Evolutionary conservation across 805 yeast genomes (phyloP).

Genomic region (Pichia paraexigua): DNA sequence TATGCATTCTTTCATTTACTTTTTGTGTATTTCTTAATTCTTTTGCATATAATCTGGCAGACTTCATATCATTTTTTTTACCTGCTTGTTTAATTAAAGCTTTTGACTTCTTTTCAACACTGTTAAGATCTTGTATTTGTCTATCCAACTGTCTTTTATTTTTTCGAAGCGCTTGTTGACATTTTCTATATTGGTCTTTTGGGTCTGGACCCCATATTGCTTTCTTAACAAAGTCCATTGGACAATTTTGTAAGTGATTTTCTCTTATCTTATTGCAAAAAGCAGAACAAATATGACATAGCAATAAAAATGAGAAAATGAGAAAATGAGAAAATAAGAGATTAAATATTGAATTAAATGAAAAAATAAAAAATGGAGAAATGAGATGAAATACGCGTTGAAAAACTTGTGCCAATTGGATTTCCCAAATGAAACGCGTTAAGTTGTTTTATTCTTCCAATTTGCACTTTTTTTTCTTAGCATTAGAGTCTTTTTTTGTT

Average conservation of each 20-base stretch:
- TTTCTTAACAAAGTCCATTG: conserved; percentile 77
- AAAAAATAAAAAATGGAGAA: background rate
- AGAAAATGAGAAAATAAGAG: background rate
- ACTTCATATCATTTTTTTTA: conserved; percentile 64
- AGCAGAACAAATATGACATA: background rate
- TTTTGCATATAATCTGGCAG: conserved; percentile 73
- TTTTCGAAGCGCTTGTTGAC: conserved; percentile 72
- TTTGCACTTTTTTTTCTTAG: background rate
- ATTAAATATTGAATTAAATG: background rate
- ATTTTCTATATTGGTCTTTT: conserved; percentile 74
- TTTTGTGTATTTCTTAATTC: conserved; percentile 69
- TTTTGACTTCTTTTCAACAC: conserved; percentile 68
- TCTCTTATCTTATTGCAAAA: background rate
- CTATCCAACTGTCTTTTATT: conserved; percentile 81
- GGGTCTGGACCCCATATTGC: conserved; percentile 97
- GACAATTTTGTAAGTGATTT: too few species aligned
- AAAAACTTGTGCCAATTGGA: background rate
- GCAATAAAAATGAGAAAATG: background rate
- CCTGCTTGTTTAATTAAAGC: conserved; percentile 65
- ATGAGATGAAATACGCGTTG: background rate
- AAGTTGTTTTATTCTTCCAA: background rate
- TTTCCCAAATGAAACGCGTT: background rate
- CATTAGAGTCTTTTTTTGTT: background rate
- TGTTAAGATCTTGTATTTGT: conserved; percentile 53
- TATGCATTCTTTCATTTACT: conserved; percentile 65